Evolutionary conservation across 2,329 filamentous ascomycete genomes (phyloP).

Genomic region (Ceratocystis albifundus): DNA sequence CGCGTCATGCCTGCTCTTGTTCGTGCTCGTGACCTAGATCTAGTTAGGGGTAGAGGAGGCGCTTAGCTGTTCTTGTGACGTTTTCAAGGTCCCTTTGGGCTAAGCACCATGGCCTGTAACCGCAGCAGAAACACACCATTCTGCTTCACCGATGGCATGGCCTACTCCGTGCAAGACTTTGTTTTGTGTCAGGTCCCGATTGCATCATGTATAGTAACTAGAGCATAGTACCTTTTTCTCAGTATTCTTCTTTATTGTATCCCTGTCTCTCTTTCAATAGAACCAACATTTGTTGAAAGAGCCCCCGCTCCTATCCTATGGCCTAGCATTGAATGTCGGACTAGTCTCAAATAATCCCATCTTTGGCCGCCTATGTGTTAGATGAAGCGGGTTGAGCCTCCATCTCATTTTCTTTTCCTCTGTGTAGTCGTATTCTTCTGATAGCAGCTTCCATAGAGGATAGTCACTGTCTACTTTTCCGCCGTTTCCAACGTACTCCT

Average conservation of each 20-base stretch:
- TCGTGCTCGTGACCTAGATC: conserved; percentile 1
- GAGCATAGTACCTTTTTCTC: not conserved
- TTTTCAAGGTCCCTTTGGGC: not conserved
- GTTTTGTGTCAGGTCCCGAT: not conserved
- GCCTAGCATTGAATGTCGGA: not conserved
- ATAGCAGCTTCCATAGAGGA: not conserved
- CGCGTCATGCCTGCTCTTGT: not conserved
- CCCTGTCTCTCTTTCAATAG: not conserved
- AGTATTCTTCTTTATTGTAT: conserved; percentile 7
- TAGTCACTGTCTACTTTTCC: not conserved
- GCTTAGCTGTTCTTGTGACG: not conserved
- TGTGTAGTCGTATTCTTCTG: not conserved
- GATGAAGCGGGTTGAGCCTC: conserved; percentile 9
- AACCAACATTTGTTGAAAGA: conserved; percentile 12
- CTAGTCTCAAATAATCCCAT: not conserved
- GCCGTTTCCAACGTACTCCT: not conserved
- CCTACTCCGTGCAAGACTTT: not conserved
- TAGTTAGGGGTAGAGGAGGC: not conserved
- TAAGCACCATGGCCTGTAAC: not conserved
- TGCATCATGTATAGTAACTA: not conserved
- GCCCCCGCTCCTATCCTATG: not conserved
- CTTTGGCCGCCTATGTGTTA: not conserved
- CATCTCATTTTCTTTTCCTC: not conserved
- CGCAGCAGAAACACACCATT: not conserved
- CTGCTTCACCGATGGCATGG: not conserved